These are phyloP conservation scores for Bacidia gigantensis DNA, from an alignment of 495 filamentous ascomycete genomes.

Conservation along the genomic window DNA sequence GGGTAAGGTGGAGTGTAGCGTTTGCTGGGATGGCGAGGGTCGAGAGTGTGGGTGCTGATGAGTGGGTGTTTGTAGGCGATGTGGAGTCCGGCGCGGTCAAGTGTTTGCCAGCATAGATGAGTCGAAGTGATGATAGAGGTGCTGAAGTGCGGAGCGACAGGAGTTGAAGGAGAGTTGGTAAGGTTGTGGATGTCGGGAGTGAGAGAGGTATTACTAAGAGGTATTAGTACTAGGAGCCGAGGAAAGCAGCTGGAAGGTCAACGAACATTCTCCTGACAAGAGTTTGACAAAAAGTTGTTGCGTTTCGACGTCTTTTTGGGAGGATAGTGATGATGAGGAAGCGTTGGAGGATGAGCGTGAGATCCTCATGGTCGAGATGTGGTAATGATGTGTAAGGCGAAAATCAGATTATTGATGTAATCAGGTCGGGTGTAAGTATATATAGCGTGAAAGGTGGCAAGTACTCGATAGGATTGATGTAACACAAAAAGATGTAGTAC, in stretches of 20 bases:
- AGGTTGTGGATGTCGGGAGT: constrained; percentile 23
- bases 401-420: not conserved
- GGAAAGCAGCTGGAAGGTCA: not conserved
- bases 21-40: constrained; percentile 20
- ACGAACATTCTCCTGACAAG: constrained; percentile 18
- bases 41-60: constrained; percentile 6
- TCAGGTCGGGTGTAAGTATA: no score
- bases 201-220: constrained; percentile 17
- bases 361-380: constrained; percentile 11
- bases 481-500: no score
- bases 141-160: constrained; percentile 31
- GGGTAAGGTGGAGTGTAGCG: constrained; percentile 28
- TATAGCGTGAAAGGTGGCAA: not conserved
- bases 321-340: constrained; percentile 9
- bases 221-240: constrained; percentile 19
- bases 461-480: no score
- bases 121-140: constrained; percentile 23
- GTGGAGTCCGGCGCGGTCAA: constrained; percentile 25
- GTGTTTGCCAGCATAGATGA: constrained; percentile 27
- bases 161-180: constrained; percentile 29
- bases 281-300: constrained; percentile 20
- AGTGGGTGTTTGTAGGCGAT: not conserved
- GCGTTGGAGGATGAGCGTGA: constrained; percentile 17
- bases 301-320: constrained; percentile 6
- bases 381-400: not conserved